Base-by-base conservation (phyloP, 345 rosid species). In the Litchi chinensis region DNA sequence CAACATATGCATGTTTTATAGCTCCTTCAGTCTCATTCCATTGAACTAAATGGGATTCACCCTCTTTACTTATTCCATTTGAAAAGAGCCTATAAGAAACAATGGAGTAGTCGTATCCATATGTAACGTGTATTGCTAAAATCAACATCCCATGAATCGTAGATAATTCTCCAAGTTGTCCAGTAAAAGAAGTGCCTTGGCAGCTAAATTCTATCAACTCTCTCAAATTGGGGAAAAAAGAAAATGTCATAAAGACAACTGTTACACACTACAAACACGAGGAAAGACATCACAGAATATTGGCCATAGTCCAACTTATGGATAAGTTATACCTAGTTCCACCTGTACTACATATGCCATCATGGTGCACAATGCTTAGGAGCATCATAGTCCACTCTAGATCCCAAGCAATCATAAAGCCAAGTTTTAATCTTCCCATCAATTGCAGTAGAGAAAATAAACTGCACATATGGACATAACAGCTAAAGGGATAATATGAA, bases 311-410 rank as follows among this genome's bases (percentile, higher is more conserved):
- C 70, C 62, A 26, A 37, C 19, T 65, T 48, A 28, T 40, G 15
- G 3, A 21, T 26, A 63, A 22, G n/a, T 16, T 56, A 76, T 80
- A 93, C 98, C 95, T 93, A 54, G 84, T 87, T 52, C 98, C 97
- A 86, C 93, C 96, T 5, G 93, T 90, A 83, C 97, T 26, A 26
- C 91, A 75, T 94, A 93, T 22, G 90, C 88, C 97, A 93, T 92
- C 68, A 85, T 88, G 32, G 96, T 91, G 73, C 89, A 91, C 90
- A 91, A 64, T 69, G 90, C 24, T 95, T 95, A 19, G 94, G 97
- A 52, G 98, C 97, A 88, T 91, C 62, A 41, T 26, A 26, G 28
- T 26, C 28, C 28, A 26, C 28, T 26, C 28, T 26, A 26, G 28
- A 26, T 26, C 28, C 28, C 28, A 26, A 26, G 28, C 0, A 26